phyloP scores from a whole-genome alignment of 352 stramenopile genomes.

The Phytophthora sp. region DNA sequence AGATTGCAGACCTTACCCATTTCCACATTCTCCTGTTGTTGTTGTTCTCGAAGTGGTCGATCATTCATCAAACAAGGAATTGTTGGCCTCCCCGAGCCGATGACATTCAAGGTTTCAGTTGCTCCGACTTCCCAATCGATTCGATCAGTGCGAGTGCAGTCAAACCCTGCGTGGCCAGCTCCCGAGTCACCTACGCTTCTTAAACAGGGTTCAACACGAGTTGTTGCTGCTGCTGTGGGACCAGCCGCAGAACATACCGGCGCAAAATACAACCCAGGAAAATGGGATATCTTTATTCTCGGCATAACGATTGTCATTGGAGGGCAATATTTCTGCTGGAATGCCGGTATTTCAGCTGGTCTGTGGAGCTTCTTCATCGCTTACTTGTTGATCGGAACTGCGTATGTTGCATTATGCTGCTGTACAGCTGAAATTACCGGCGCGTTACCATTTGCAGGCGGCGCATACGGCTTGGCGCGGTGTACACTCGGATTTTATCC shows the following conservation, averaged over 20 bases:
- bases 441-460: constrained; percentile 49
- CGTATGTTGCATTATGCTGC: constrained; percentile 47
- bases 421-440: constrained; percentile 56
- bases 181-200: not conserved
- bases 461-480: constrained; percentile 45
- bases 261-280: constrained; percentile 26
- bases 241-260: not conserved
- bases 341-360: constrained; percentile 43
- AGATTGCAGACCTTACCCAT: not conserved
- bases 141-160: constrained; percentile 7
- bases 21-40: not conserved
- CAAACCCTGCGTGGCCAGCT: not conserved
- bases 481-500: constrained; percentile 53
- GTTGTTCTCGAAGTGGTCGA: not conserved
- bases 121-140: constrained; percentile 15
- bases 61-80: not conserved
- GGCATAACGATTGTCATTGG: constrained; percentile 63
- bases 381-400: constrained; percentile 41
- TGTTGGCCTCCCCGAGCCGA: not conserved
- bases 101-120: constrained; percentile 9
- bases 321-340: constrained; percentile 63
- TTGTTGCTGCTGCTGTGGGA: not conserved
- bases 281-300: constrained; percentile 52
- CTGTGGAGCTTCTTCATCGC: constrained; percentile 48
- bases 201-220: constrained; percentile 8